Conservation (phyloP, 2,329 filamentous ascomycete species). For the Aspergillus tubingensis region DNA sequence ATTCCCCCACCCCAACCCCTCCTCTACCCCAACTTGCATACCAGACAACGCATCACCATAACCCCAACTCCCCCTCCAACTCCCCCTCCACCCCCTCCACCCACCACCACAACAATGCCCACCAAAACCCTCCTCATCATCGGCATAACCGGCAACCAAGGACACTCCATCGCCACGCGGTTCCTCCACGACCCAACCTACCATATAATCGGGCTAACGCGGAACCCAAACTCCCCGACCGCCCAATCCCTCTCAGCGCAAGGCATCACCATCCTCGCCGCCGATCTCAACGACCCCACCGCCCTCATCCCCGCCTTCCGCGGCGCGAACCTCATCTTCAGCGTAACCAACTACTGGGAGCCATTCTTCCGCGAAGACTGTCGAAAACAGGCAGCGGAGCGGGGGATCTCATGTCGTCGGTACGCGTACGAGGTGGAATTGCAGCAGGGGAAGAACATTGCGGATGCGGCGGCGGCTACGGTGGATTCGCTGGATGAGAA, state of each 20-base stretch:
- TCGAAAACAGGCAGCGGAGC: conserved; percentile 40
- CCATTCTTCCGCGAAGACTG: conserved; percentile 51
- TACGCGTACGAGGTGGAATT: conserved; percentile 55
- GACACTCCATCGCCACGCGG: conserved; percentile 24
- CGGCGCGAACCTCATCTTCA: conserved; percentile 55
- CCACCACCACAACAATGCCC: conserved; percentile 1
- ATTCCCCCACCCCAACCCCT: background rate
- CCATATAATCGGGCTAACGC: conserved; percentile 33
- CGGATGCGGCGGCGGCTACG: conserved; percentile 52
- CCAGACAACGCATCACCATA: background rate
- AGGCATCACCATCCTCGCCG: conserved; percentile 33
- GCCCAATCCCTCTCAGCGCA: conserved; percentile 23
- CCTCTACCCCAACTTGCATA: too few relatives aligned
- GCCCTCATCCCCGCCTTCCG: conserved; percentile 27
- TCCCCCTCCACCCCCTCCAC: background rate
- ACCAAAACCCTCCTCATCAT: conserved; percentile 19
- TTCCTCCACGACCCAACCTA: conserved; percentile 29
- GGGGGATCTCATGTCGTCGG: conserved; percentile 46
- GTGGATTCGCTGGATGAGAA: conserved; percentile 48
- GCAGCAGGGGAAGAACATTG: conserved; percentile 57
- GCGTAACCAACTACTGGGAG: conserved; percentile 59
- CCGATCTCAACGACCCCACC: conserved; percentile 26
- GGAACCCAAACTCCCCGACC: conserved; percentile 24
- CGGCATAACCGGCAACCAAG: conserved; percentile 27
- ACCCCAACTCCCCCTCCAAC: background rate